Evolutionary conservation across 2,329 filamentous ascomycete species (phyloP).

Genomic region (Epichloe typhina): DNA sequence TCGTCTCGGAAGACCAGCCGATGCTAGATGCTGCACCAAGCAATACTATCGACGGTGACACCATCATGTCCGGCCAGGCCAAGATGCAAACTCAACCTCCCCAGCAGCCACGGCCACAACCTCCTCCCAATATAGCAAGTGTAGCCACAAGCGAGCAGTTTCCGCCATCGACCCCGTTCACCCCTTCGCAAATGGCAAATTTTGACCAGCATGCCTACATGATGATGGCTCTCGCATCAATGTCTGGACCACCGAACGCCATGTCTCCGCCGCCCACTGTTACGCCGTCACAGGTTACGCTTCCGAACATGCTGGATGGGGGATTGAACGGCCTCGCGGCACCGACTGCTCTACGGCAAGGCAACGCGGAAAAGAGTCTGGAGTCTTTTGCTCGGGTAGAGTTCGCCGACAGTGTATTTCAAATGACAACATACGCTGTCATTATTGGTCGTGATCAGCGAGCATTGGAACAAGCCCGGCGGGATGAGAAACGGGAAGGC

Average conservation of each 20-base stretch:
- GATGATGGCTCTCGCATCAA: constrained; percentile 32
- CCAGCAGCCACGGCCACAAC: constrained; percentile 8
- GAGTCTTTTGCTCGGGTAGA: constrained; percentile 49
- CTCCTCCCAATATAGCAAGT: constrained; percentile 6
- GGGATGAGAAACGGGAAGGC: constrained; percentile 35
- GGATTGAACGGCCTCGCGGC: constrained; percentile 15
- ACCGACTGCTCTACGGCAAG: constrained; percentile 21
- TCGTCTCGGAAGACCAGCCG: constrained; percentile 7
- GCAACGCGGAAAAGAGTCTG: constrained; percentile 27
- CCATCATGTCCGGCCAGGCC: constrained; percentile 3
- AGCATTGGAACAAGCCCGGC: constrained; percentile 41
- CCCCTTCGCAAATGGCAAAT: constrained; percentile 18
- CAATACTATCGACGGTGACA: background rate
- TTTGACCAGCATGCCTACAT: constrained; percentile 27
- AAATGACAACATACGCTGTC: constrained; percentile 63
- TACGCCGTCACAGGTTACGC: constrained; percentile 32
- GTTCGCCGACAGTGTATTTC: constrained; percentile 64
- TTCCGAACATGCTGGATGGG: constrained; percentile 24
- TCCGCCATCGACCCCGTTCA: constrained; percentile 21
- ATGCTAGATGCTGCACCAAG: constrained; percentile 9
- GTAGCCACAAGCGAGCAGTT: constrained; percentile 13
- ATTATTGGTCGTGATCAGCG: constrained; percentile 59
- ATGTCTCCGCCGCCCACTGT: constrained; percentile 31
- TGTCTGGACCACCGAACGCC: constrained; percentile 22
- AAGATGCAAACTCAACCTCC: constrained; percentile 3